These are phyloP conservation scores for Aeminium ludgeri DNA, from an alignment of 495 filamentous ascomycete species.

Conservation along the genomic window DNA sequence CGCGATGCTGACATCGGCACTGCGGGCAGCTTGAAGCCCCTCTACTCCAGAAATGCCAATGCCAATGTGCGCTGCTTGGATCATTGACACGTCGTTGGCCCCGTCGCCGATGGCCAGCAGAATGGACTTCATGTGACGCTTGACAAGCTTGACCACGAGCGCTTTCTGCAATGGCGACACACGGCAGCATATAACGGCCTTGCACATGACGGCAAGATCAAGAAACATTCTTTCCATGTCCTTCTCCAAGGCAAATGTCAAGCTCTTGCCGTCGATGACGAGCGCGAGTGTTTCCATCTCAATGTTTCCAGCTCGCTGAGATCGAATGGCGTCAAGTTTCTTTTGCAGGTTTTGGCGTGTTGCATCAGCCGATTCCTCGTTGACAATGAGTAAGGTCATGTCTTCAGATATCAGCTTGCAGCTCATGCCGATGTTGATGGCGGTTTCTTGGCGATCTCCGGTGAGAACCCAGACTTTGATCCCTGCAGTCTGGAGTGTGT, in stretches of 20 bases:
- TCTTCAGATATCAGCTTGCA: constrained; percentile 98
- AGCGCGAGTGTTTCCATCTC: constrained; percentile 82
- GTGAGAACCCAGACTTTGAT: constrained; percentile 99
- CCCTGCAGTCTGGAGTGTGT: constrained; percentile 88
- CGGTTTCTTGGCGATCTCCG: constrained; percentile 94
- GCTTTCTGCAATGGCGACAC: constrained; percentile 99
- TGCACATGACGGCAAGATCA: constrained; percentile 87
- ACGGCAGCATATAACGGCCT: constrained; percentile 97
- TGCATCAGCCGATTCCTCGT: constrained; percentile 60
- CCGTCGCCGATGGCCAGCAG: constrained; percentile 93
- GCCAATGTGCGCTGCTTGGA: constrained; percentile 95
- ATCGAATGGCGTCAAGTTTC: constrained; percentile 76
- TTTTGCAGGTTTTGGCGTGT: constrained; percentile 79
- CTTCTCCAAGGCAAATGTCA: constrained; percentile 87
- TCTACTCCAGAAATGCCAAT: constrained; percentile 96
- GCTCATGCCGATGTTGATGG: constrained; percentile 99
- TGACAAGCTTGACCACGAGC: constrained; percentile 95
- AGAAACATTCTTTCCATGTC: constrained; percentile 87
- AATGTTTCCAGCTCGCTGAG: constrained; percentile 49
- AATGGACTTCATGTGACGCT: constrained; percentile 81
- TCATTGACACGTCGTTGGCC: constrained; percentile 99
- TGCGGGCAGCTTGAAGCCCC: constrained; percentile 94
- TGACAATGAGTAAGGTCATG: constrained; percentile 94
- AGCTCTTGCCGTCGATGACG: constrained; percentile 90
- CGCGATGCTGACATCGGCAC: constrained; percentile 87